Percentiles rank a stretch among this genome's conserved stretches.
Evolutionary conservation across 139 green algal species (phyloP).

Genomic region (Zygnema cylindricum): DNA sequence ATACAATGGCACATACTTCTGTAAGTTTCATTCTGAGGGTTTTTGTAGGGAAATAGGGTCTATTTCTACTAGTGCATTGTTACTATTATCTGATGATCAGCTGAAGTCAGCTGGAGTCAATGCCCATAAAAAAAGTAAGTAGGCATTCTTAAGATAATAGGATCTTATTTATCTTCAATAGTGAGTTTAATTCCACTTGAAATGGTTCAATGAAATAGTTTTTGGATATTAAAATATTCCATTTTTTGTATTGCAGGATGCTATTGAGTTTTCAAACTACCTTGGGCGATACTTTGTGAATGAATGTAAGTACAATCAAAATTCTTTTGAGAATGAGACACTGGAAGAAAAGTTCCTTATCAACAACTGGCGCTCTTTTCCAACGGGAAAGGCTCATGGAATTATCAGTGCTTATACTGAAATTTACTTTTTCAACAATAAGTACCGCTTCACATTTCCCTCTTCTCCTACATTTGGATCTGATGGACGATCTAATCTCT

Average conservation of each 20-base stretch:
- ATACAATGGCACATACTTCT: conserved; percentile 33
- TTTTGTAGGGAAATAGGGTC: no score
- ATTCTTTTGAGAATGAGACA: conserved; percentile 48
- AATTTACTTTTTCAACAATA: conserved; percentile 44
- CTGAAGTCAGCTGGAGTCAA: no score
- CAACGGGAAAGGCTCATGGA: conserved; percentile 34
- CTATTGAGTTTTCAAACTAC: conserved; percentile 54
- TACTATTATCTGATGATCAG: no score
- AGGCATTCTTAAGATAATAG: no score
- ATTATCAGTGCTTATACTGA: conserved; percentile 49
- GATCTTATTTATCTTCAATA: no score
- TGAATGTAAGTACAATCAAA: conserved; percentile 60
- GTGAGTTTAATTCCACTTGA: no score
- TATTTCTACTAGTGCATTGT: no score
- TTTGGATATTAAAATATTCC: no score
- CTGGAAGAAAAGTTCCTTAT: conserved; percentile 13
- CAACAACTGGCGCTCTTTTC: conserved; percentile 31
- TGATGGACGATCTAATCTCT: no score
- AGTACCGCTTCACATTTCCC: not conserved
- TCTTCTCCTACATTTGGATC: no score
- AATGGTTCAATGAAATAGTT: no score
- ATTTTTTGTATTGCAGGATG: conserved; percentile 29
- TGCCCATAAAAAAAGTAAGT: no score
- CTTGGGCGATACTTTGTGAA: conserved; percentile 58
- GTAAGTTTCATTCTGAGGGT: conserved; percentile 16